Base-by-base conservation (phyloP, 2,329 filamentous ascomycete species). In the Fusarium sterilihyphosum region DNA sequence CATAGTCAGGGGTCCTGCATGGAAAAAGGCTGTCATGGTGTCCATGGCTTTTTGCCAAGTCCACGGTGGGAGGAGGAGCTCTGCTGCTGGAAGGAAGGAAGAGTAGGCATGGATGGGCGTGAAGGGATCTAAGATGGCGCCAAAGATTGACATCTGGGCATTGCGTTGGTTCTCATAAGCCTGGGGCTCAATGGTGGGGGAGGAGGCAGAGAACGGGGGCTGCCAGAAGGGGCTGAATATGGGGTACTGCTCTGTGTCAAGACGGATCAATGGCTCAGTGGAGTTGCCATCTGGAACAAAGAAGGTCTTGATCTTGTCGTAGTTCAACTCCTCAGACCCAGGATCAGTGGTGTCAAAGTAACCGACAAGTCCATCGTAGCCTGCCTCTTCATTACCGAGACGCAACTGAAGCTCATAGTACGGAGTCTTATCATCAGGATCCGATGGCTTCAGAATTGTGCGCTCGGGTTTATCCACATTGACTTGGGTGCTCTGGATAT, bases 1-100 rank as follows among this genome's bases (percentile, higher is more conserved):
- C 12, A 83, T 46, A 0, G 79, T 70, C 35, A 83, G 17, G 1
- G 83, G 84, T 0, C 84, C 84, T 1, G 78, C 60, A 54, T 82
- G 81, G 70, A 85, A 84, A 59, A 86, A 86, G 1, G 83, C 83
- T 1, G 79, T 83, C 79, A 86, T 85, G 5, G 64, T 78, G 17
- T 78, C 67, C 70, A 85, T 67, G 9, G 83, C 83, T 1, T 52
- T 33, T 62, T 85, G 78, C 80, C 80, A 81, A 0, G 81, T 83
- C 83, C 83, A 86, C 0, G 74, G 17, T 2, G 82, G 82, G 5
- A 86, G 68, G 17, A 49, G 37, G 0, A 84, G 76, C 5, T 60
- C 38, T 7, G 35, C 38, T 2, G 75, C 59, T 1, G 84, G 84
- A 3, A 85, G 74, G 22, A 85, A 75, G 5, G 75, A 73, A 4